phyloP scores from a whole-genome alignment of 306 rosid species.

The Phaseolus lunatus region DNA sequence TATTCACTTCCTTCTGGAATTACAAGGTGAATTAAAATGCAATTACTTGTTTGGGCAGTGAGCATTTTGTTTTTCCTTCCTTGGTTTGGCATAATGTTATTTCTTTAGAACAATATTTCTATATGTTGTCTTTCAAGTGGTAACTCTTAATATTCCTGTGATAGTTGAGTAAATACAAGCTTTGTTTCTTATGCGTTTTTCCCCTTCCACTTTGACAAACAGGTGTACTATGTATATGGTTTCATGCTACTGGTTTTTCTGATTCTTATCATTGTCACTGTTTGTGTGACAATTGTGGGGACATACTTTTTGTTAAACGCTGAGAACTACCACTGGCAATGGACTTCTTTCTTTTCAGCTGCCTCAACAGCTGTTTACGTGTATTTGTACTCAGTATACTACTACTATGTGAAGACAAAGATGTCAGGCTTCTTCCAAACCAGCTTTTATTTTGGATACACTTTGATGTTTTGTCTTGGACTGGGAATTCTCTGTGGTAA shows the following conservation, averaged over 20 bases:
- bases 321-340: constrained; percentile 99
- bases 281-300: constrained; percentile 98
- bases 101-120: constrained; percentile 27
- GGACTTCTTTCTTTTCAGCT: constrained; percentile 99
- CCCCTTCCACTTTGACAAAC: constrained; percentile 52
- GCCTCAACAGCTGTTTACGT: constrained; percentile 97
- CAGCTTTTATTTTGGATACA: constrained; percentile 99
- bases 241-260: constrained; percentile 97
- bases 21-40: constrained; percentile 60
- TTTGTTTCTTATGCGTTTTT: constrained; percentile 36
- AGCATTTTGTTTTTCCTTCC: background rate
- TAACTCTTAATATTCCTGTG: constrained; percentile 8
- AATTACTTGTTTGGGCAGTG: constrained; percentile 26
- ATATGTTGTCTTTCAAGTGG: constrained; percentile 6
- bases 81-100: constrained; percentile 4
- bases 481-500: constrained; percentile 97
- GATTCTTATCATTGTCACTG: constrained; percentile 90
- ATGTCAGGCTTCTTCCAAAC: constrained; percentile 99
- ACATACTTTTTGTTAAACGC: constrained; percentile 97
- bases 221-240: constrained; percentile 99
- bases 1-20: constrained; percentile 99
- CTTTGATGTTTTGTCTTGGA: constrained; percentile 97
- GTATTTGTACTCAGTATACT: constrained; percentile 90
- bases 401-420: constrained; percentile 96
- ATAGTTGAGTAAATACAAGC: constrained; percentile 24